Base-by-base conservation (phyloP, 1,284 basidiomycete genomes). In the Phlebopus sp. region DNA sequence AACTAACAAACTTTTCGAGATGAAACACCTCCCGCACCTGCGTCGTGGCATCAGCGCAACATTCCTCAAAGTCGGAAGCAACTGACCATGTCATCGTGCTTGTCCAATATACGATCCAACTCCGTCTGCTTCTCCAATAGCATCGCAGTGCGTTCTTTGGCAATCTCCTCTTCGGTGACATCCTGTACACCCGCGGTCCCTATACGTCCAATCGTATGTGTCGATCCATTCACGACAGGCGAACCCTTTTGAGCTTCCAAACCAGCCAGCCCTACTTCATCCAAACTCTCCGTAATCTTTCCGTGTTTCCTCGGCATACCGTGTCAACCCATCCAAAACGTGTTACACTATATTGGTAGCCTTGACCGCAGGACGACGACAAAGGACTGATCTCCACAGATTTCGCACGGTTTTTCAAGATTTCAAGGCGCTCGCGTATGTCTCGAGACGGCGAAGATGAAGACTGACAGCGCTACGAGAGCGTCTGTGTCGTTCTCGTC, bases 21-120 rank as follows among this genome's bases (percentile, higher is more conserved):
- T 95, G 92, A 66, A 93, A 95, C 48, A 81, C 75, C 65, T 96
- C 90, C 51, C 91, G 79, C 44, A 94, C 73, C 85, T 90, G 51
- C 6, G 21, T 27, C 17, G 29, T 17, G 1, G 21, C 34, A 35
- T 36, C 27, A 23, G 9, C 27, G 27, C 9, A 23, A 23, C 27
- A 29, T 29, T 9, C n/a, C 27, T 29, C 29, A 23, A 39, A 44
- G 15, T 31, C 30, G 40, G 30, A 35, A 25, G 36, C 42, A 42
- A 78, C 84, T 60, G 61, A 90, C 88, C 65, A 88, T 67, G 56
- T 78, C 76, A 67, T 93, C 91, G 70, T 93, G 90, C 51, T 62
- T 72, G 50, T 86, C 81, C 52, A 83, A 64, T 19, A 90, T 73
- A 13, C 63, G 60, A 53, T 81, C 78, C 49, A 92, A 64, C 55